phyloP scores from a whole-genome alignment of 2,329 filamentous ascomycete genomes.

The Thielaviopsis musarum region DNA sequence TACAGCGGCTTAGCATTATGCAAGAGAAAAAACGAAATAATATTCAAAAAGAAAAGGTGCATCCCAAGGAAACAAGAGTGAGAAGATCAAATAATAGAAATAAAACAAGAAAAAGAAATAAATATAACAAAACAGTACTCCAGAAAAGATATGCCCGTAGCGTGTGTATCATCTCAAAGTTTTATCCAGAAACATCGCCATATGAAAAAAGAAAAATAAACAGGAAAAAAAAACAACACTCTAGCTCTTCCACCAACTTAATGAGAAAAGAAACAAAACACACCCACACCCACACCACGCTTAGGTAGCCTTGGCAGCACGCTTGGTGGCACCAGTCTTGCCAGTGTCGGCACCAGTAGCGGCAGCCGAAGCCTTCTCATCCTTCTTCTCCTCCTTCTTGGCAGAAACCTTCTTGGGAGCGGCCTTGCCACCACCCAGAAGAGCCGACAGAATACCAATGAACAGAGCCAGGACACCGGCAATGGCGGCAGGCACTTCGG shows the following conservation, averaged over 20 bases:
- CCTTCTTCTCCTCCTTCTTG: constrained; percentile 42
- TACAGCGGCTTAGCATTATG: neutral
- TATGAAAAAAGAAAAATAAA: constrained; percentile 5
- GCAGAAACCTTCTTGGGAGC: constrained; percentile 59
- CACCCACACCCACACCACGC: neutral
- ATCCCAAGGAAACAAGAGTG: too few species aligned
- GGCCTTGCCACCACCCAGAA: constrained; percentile 47
- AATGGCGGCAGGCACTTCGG: constrained; percentile 74
- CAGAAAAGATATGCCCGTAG: constrained; percentile 10
- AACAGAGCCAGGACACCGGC: constrained; percentile 53
- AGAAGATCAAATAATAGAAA: neutral
- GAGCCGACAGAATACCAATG: constrained; percentile 50
- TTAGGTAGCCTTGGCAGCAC: constrained; percentile 30
- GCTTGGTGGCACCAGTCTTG: constrained; percentile 55
- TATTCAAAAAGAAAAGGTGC: neutral
- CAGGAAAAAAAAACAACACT: neutral
- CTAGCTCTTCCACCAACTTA: neutral
- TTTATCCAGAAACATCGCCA: constrained; percentile 8
- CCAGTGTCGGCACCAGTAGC: constrained; percentile 51
- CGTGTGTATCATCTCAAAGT: constrained; percentile 11
- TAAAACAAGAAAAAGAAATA: constrained; percentile 3
- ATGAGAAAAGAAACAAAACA: neutral
- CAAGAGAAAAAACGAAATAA: neutral
- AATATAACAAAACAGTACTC: constrained; percentile 11
- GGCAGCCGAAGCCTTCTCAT: constrained; percentile 39